Evolutionary conservation across 441 rosid genomes (phyloP).

Genomic region (Corymbia calophylla): DNA sequence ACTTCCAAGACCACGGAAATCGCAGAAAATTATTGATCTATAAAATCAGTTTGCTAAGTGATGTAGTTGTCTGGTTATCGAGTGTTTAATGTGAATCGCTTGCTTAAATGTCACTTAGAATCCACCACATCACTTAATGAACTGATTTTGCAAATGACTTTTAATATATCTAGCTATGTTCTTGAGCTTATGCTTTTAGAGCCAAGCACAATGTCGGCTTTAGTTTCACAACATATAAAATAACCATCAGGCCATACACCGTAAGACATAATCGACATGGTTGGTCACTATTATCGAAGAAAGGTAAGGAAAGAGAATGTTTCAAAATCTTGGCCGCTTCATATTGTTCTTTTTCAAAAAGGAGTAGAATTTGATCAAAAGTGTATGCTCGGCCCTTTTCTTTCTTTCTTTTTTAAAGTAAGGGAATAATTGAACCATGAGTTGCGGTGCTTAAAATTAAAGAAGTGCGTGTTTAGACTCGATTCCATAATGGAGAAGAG

Average conservation of each 20-base stretch:
- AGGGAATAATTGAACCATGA: background rate
- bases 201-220: background rate
- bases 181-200: background rate
- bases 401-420: rapidly evolving
- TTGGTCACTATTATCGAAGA: background rate
- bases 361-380: background rate
- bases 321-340: rapidly evolving
- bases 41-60: background rate
- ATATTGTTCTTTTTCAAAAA: background rate
- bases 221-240: background rate
- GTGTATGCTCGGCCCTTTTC: background rate
- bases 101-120: rapidly evolving
- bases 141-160: background rate
- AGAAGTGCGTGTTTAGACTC: background rate
- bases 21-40: background rate
- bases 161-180: background rate
- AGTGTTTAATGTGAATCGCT: background rate
- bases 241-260: background rate
- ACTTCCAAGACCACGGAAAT: background rate
- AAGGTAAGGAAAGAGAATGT: background rate
- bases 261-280: background rate
- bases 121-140: background rate
- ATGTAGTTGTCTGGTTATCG: background rate
- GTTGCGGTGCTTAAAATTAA: background rate
- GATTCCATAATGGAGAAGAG: background rate